phyloP scores from a whole-genome alignment of 2,329 filamentous ascomycete species.

The Apiospora phragmitis region DNA sequence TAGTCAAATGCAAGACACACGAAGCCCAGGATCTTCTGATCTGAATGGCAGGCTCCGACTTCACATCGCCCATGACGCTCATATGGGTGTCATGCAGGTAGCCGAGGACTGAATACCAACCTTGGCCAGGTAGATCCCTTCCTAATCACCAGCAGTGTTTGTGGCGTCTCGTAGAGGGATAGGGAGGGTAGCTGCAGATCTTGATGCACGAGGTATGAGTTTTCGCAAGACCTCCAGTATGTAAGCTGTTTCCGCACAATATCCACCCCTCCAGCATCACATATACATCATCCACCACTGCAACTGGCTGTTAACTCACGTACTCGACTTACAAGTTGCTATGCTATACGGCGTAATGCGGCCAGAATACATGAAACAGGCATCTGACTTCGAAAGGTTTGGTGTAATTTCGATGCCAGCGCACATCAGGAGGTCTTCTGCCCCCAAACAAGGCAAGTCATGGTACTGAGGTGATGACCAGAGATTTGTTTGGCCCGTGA shows the following conservation, averaged over 20 bases:
- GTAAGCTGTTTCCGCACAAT: constrained; percentile 1
- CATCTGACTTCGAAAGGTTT: neutral
- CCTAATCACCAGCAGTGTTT: constrained; percentile 44
- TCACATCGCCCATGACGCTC: constrained; percentile 26
- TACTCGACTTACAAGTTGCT: neutral
- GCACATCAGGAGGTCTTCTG: neutral
- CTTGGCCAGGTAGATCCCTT: constrained; percentile 37
- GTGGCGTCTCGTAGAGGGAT: constrained; percentile 48
- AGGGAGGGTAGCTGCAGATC: constrained; percentile 50
- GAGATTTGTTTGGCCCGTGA: constrained; percentile 24
- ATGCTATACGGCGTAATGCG: constrained; percentile 4
- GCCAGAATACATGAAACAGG: neutral
- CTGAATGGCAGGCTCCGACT: constrained; percentile 15
- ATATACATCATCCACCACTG: neutral
- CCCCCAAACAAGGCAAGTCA: neutral
- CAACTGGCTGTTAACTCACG: neutral
- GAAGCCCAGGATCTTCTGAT: constrained; percentile 14
- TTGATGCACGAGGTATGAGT: constrained; percentile 42
- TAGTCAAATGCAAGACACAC: constrained; percentile 4
- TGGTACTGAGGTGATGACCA: neutral
- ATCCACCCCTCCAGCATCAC: neutral
- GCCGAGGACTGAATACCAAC: constrained; percentile 38
- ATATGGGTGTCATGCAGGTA: constrained; percentile 41
- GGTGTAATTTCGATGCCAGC: neutral
- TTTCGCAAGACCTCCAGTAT: constrained; percentile 20